phyloP scores from a whole-genome alignment of 2,329 filamentous ascomycete genomes.

The Scortechinia acanthostroma region DNA sequence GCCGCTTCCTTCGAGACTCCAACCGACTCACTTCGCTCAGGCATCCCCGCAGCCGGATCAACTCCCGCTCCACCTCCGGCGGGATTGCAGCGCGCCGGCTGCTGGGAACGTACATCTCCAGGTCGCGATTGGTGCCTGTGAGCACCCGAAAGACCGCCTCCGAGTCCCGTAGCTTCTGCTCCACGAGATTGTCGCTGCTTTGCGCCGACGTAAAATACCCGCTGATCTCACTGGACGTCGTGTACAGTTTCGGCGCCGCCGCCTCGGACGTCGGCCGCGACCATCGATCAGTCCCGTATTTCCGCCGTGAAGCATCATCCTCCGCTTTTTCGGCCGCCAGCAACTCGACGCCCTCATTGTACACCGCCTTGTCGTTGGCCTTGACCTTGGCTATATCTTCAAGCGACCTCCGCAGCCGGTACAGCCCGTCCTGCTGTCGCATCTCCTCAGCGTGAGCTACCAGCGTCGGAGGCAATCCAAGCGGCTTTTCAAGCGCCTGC shows the following conservation, averaged over 20 bases:
- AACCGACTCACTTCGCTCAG: slow-evolving; percentile 81
- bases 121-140: slow-evolving; percentile 69
- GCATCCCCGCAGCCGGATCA: slow-evolving; percentile 68
- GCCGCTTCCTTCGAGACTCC: slow-evolving; percentile 73
- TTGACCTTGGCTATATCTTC: slow-evolving; percentile 88
- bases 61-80: slow-evolving; percentile 72
- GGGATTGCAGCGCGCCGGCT: slow-evolving; percentile 74
- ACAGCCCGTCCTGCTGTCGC: slow-evolving; percentile 79
- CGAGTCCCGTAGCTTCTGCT: slow-evolving; percentile 71
- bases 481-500: slow-evolving; percentile 87
- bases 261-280: slow-evolving; percentile 58
- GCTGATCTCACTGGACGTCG: slow-evolving; percentile 59
- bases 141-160: slow-evolving; percentile 71
- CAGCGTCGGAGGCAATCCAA: slow-evolving; percentile 78
- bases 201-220: slow-evolving; percentile 74
- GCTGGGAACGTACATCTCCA: slow-evolving; percentile 85
- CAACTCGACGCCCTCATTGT: slow-evolving; percentile 75
- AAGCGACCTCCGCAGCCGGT: slow-evolving; percentile 70
- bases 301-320: slow-evolving; percentile 67
- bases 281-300: slow-evolving; percentile 86
- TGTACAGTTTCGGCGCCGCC: slow-evolving; percentile 41
- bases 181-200: slow-evolving; percentile 53
- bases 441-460: slow-evolving; percentile 91
- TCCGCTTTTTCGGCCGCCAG: slow-evolving; percentile 76
- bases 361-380: slow-evolving; percentile 68